These are phyloP conservation scores for Macrolepiota dolichaula DNA, from an alignment of 768 basidiomycete genomes.

Conservation along the genomic window DNA sequence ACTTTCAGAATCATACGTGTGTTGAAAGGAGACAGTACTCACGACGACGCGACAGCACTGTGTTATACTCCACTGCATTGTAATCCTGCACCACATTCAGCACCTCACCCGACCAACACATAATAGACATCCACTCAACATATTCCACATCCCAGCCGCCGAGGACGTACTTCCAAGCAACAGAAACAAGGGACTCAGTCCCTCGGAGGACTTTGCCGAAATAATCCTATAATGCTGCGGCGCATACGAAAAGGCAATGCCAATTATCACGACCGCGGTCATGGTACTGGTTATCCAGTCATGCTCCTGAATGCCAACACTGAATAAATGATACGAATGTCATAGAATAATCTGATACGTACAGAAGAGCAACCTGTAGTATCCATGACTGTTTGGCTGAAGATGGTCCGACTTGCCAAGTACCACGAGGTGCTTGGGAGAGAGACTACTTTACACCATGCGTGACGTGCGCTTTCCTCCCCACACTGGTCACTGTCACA, in stretches of 20 bases:
- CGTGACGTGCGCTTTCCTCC: too few relatives aligned
- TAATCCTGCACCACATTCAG: conserved; percentile 48
- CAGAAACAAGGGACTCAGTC: conserved; percentile 89
- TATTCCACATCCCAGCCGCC: conserved; percentile 81
- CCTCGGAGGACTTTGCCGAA: conserved; percentile 71
- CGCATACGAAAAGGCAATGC: conserved; percentile 77
- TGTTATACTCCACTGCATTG: conserved; percentile 81
- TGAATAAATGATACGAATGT: not conserved
- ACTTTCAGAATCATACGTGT: not conserved
- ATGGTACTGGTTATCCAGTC: conserved; percentile 70
- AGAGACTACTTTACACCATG: too few relatives aligned
- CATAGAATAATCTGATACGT: not conserved
- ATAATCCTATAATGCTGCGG: conserved; percentile 91
- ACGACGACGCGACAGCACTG: conserved; percentile 80
- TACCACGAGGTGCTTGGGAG: too few relatives aligned
- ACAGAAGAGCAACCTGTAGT: not conserved
- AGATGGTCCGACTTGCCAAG: not conserved
- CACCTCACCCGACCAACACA: not conserved
- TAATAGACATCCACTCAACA: conserved; percentile 41
- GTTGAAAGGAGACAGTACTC: conserved; percentile 24
- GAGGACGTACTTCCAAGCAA: conserved; percentile 84
- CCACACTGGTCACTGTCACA: too few relatives aligned
- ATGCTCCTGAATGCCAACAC: conserved; percentile 48
- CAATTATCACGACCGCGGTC: conserved; percentile 60
- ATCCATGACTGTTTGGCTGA: not conserved